These are phyloP conservation scores for Arthromyces matolae DNA, from an alignment of 768 basidiomycete species.

Conservation along the genomic window DNA sequence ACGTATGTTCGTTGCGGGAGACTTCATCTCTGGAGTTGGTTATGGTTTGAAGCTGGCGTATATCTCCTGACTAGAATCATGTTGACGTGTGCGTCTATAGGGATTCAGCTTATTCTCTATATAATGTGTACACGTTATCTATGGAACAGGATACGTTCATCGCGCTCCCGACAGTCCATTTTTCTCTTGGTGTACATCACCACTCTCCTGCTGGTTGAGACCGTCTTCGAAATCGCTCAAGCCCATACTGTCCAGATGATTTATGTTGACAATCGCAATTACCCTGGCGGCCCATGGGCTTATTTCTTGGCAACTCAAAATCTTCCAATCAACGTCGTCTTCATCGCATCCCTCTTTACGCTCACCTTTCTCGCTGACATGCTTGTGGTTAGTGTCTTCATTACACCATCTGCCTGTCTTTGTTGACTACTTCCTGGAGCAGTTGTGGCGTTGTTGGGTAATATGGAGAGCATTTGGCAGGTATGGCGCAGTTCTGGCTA, in stretches of 20 bases:
- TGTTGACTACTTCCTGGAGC: neutral
- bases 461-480: constrained; percentile 39
- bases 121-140: constrained; percentile 27
- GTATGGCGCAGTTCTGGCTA: constrained; percentile 27
- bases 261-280: constrained; percentile 34
- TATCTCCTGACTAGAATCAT: too few relatives aligned
- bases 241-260: constrained; percentile 32
- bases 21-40: constrained; percentile 31
- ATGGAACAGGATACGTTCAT: constrained; percentile 30
- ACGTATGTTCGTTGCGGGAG: constrained; percentile 35
- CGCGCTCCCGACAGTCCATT: constrained; percentile 16
- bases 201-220: constrained; percentile 28
- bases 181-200: constrained; percentile 32
- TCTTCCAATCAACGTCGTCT: constrained; percentile 34
- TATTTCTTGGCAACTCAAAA: constrained; percentile 35
- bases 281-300: constrained; percentile 32
- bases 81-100: constrained; percentile 10
- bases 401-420: neutral
- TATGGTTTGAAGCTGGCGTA: too few relatives aligned
- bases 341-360: constrained; percentile 34
- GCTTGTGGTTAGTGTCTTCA: constrained; percentile 33
- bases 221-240: constrained; percentile 31
- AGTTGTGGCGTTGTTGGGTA: constrained; percentile 47
- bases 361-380: constrained; percentile 38
- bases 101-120: constrained; percentile 30